A percentile compares a stretch with the other conserved stretches of the same genome.
phyloP scores from a whole-genome alignment of 78 protist genomes.

The Dictyostelium intermedium region DNA sequence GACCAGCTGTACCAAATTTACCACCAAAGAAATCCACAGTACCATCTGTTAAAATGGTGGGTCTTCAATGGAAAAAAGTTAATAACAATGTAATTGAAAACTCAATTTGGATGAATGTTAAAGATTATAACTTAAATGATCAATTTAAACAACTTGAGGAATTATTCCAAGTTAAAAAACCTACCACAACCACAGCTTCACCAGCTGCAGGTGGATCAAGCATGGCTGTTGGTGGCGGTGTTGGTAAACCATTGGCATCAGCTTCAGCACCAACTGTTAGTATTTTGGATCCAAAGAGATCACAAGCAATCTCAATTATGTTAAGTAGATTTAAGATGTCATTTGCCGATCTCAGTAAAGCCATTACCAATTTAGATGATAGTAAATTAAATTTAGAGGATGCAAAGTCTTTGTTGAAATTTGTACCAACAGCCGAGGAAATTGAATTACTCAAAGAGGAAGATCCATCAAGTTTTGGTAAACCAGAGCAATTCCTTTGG shows the following conservation, averaged over 20 bases:
- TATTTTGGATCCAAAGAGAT: slow-evolving; percentile 50
- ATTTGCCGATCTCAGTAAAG: slow-evolving; percentile 34
- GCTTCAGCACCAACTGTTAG: not conserved
- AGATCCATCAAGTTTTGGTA: slow-evolving; percentile 9
- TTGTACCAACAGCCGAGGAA: slow-evolving; percentile 68
- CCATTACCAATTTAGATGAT: slow-evolving; percentile 39
- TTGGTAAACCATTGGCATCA: not conserved
- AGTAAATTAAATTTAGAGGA: slow-evolving; percentile 39
- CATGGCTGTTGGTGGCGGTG: not conserved
- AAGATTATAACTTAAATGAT: slow-evolving; percentile 52
- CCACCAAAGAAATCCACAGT: slow-evolving; percentile 15
- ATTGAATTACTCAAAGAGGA: slow-evolving; percentile 52
- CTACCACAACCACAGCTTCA: not conserved
- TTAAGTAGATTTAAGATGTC: slow-evolving; percentile 68
- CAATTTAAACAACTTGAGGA: slow-evolving; percentile 47
- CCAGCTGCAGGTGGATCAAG: not conserved
- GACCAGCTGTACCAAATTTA: slow-evolving; percentile 34
- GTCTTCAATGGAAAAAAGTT: slow-evolving; percentile 79
- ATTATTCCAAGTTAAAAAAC: slow-evolving; percentile 61
- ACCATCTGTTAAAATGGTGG: slow-evolving; percentile 72
- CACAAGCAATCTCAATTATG: slow-evolving; percentile 75
- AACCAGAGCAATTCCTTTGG: slow-evolving; percentile 75
- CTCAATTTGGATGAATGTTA: slow-evolving; percentile 80
- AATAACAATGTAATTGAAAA: slow-evolving; percentile 57
- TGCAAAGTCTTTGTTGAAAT: slow-evolving; percentile 62